These are phyloP conservation scores for Clonostachys sp. DNA, from an alignment of 2,329 filamentous ascomycete genomes.

Conservation along the genomic window DNA sequence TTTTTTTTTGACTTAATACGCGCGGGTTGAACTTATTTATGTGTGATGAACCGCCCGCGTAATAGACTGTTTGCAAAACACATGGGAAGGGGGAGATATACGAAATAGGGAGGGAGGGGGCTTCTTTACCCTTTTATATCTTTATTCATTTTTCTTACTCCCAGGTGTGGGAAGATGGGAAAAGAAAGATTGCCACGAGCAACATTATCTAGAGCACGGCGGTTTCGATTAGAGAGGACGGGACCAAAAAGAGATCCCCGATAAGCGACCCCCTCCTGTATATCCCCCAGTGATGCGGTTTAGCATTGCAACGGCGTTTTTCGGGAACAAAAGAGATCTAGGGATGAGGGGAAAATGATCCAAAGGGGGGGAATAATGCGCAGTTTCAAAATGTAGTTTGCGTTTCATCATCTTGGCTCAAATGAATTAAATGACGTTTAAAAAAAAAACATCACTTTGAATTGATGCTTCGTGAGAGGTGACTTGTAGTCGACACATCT, in stretches of 20 bases:
- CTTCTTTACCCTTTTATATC: too few relatives aligned
- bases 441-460: neutral
- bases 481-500: neutral
- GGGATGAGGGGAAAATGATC: constrained; percentile 1
- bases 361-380: neutral
- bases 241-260: too few relatives aligned
- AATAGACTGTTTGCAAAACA: too few relatives aligned
- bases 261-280: neutral
- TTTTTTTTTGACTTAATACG: neutral
- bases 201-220: too few relatives aligned
- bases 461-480: too few relatives aligned
- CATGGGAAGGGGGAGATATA: too few relatives aligned
- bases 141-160: too few relatives aligned
- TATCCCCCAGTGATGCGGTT: constrained; percentile 7
- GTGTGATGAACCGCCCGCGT: too few relatives aligned
- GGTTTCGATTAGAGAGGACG: too few relatives aligned
- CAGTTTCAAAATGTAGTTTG: neutral
- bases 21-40: neutral
- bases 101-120: too few relatives aligned
- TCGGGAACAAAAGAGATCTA: constrained; percentile 1
- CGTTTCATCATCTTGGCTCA: neutral
- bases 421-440: constrained; percentile 1
- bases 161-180: too few relatives aligned
- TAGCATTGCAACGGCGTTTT: constrained; percentile 12
- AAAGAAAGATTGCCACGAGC: too few relatives aligned